Conservation (phyloP, 345 rosid species). For the Corchorus olitorius region DNA sequence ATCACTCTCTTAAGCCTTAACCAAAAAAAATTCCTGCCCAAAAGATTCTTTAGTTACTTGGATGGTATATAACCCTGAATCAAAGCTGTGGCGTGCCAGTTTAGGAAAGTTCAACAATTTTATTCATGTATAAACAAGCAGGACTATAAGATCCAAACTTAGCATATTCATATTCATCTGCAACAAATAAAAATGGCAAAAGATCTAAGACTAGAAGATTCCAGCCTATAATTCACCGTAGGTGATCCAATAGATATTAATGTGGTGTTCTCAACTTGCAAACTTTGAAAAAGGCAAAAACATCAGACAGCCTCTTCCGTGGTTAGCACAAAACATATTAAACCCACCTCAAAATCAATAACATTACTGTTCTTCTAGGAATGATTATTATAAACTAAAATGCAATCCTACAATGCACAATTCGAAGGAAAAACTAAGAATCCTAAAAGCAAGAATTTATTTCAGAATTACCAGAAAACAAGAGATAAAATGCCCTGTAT, state of each 20-base stretch:
- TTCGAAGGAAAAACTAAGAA: background rate
- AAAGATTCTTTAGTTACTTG: background rate
- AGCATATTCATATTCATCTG: background rate
- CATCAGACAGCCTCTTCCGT: background rate
- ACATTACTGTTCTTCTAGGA: background rate
- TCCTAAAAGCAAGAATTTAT: constrained; percentile 3
- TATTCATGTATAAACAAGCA: background rate
- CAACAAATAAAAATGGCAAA: background rate
- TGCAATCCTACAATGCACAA: constrained; percentile 2
- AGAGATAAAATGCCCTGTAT: background rate
- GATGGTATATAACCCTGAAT: background rate
- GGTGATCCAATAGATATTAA: background rate
- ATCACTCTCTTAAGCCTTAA: too few relatives aligned
- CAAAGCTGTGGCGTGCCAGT: background rate
- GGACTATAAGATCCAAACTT: constrained; percentile 3
- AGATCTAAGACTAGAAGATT: background rate
- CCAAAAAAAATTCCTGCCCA: too few relatives aligned
- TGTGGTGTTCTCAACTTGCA: constrained; percentile 1
- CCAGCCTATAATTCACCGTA: background rate
- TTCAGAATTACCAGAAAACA: background rate
- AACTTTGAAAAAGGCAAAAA: background rate
- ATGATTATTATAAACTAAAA: constrained; percentile 5
- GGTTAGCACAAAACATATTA: background rate
- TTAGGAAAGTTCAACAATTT: constrained; percentile 1
- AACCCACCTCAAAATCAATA: background rate